A percentile compares a stretch with the other conserved stretches of the same genome.
Evolutionary conservation across 2,329 filamentous ascomycete species (phyloP).

Genomic region (Pseudocercospora eumusae): DNA sequence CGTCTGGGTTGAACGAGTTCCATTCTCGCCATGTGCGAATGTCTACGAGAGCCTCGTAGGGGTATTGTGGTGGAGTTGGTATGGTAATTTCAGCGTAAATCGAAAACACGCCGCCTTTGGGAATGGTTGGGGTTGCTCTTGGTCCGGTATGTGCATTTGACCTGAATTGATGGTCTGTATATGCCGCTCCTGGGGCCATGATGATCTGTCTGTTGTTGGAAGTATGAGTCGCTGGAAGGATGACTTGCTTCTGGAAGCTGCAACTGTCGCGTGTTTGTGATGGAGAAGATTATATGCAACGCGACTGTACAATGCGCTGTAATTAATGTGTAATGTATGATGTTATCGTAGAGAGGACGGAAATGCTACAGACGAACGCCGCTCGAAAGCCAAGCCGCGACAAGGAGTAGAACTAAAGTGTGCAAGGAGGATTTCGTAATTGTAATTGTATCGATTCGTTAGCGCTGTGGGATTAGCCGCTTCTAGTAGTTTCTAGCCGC

Average conservation of each 20-base stretch:
- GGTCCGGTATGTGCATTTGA: slow-evolving; percentile 33
- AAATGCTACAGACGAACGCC: too few relatives aligned
- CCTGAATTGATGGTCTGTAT: slow-evolving; percentile 34
- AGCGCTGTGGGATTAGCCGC: too few relatives aligned
- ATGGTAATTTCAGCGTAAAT: slow-evolving; percentile 42
- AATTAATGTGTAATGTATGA: not conserved
- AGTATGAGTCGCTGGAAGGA: not conserved
- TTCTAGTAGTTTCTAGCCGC: too few relatives aligned
- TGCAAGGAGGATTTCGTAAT: too few relatives aligned
- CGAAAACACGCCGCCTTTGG: slow-evolving; percentile 38
- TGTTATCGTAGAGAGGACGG: not conserved
- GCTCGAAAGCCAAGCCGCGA: too few relatives aligned
- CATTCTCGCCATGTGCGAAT: slow-evolving; percentile 51
- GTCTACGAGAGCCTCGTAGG: slow-evolving; percentile 49
- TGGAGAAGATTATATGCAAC: not conserved
- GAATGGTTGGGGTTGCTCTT: slow-evolving; percentile 35
- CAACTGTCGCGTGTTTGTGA: not conserved
- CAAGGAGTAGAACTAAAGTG: too few relatives aligned
- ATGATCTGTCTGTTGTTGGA: not conserved
- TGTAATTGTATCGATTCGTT: too few relatives aligned
- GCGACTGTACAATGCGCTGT: not conserved
- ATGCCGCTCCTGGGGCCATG: slow-evolving; percentile 22
- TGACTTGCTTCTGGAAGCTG: not conserved
- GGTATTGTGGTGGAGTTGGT: slow-evolving; percentile 44
- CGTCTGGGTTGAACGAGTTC: slow-evolving; percentile 51